Evolutionary conservation across 2,329 filamentous ascomycete species (phyloP), one percentile per base, ranked within the genome.

Genomic region (Saccharata proteae): DNA sequence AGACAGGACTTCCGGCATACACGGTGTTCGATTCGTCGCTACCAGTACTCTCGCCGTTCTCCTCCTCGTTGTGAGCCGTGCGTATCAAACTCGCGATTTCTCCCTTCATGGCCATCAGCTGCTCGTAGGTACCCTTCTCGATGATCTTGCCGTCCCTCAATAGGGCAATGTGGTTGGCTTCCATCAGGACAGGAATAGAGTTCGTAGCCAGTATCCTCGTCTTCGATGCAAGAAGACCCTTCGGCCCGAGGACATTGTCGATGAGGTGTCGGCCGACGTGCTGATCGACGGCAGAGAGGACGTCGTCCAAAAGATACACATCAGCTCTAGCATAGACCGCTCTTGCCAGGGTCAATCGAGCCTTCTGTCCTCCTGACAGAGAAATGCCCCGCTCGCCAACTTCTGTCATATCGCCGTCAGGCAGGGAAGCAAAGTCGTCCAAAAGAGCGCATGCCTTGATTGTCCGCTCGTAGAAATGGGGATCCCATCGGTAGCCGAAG

Each of bases 271-370:
- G 73, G 29, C 90, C 90, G 37, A 98, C 90, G 50, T 98, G 90
- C 41, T 93, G 88, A 58, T 98, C 90, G n/a, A 98, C 90, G 1
- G 92, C 90, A 11, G 88, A 96, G 8, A 98, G 67, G 38, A 86
- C 81, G 52, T 98, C 90, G 44, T 98, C 90, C 8, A 98, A 67
- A 9, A 98, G 67, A 49, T 96, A 96, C 29, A 98, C 75, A 52
- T 98, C 92, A n/a, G 90, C 85, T 43, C 90, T 74, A 30, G 92
- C 86, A 51, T 98, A 98, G 1, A 98, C 90, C 17, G 92, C 88
- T 52, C 90, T 74, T 23, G 90, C 90, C 33, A 98, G 67, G 10
- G 85, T 88, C 38, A 98, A 69, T 39, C 90, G 81, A 34, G 90
- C 88, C 60, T 94, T 98, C 52, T 98, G 90, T 5, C 92, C 90